phyloP scores from a whole-genome alignment of 2,329 filamentous ascomycete species.

The Tolypocladium endophyticum region DNA sequence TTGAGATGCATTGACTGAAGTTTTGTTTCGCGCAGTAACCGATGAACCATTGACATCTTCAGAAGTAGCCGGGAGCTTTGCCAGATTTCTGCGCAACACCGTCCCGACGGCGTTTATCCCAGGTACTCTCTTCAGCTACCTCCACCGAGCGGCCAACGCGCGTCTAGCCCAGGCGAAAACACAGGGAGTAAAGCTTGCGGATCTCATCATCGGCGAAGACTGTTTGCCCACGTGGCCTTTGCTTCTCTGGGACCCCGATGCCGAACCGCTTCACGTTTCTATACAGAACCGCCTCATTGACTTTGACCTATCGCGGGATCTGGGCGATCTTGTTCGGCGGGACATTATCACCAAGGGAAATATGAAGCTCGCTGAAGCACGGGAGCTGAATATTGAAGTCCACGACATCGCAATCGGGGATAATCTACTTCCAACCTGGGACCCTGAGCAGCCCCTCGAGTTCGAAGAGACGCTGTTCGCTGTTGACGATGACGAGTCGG shows the following conservation, averaged over 20 bases:
- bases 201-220: slow-evolving; percentile 15
- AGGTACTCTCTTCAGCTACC: slow-evolving; percentile 7
- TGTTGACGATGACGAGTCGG: neutral
- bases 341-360: slow-evolving; percentile 16
- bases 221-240: slow-evolving; percentile 18
- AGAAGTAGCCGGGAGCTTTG: neutral
- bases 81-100: slow-evolving; percentile 5
- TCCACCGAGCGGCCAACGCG: slow-evolving; percentile 11
- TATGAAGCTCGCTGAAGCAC: slow-evolving; percentile 13
- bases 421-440: slow-evolving; percentile 19
- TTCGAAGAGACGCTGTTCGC: neutral
- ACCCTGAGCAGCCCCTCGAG: neutral
- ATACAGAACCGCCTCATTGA: slow-evolving; percentile 14
- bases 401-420: slow-evolving; percentile 13
- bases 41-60: neutral
- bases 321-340: slow-evolving; percentile 9
- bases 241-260: slow-evolving; percentile 12
- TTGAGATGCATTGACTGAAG: neutral
- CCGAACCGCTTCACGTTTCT: slow-evolving; percentile 11
- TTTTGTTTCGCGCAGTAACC: neutral
- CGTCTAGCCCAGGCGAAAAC: slow-evolving; percentile 12
- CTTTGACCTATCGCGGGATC: slow-evolving; percentile 5
- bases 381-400: slow-evolving; percentile 8
- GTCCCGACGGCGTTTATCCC: slow-evolving; percentile 13
- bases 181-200: slow-evolving; percentile 5